Percentiles rank a stretch among this genome's conserved stretches.
Evolutionary conservation across 2,329 filamentous ascomycete species (phyloP).

Genomic region (Calonectria fujianensis): DNA sequence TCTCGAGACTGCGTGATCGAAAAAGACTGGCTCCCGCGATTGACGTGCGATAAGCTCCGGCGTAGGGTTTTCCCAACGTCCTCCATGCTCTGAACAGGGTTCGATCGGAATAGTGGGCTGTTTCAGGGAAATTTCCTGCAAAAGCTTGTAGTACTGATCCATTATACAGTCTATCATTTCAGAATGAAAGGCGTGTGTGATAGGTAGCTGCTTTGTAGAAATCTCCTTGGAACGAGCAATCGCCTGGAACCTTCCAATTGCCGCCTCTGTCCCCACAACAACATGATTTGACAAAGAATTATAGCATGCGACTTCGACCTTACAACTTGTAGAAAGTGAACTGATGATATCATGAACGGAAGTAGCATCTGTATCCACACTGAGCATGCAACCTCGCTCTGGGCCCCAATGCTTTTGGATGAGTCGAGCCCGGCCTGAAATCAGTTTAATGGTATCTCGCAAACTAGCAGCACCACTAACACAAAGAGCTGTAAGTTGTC

Average conservation of each 20-base stretch:
- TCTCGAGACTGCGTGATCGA: neutral
- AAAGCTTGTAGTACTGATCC: constrained; percentile 1
- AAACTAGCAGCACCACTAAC: neutral
- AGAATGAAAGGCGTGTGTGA: neutral
- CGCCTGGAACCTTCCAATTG: neutral
- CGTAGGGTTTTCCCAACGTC: neutral
- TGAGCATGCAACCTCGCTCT: neutral
- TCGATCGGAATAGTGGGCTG: neutral
- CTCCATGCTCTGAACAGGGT: neutral
- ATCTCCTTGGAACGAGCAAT: neutral
- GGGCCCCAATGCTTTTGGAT: neutral
- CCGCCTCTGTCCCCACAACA: neutral
- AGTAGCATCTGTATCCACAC: neutral
- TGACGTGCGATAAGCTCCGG: neutral
- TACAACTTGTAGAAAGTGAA: neutral
- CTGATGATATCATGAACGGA: neutral
- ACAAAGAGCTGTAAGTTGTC: neutral
- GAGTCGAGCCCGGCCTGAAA: neutral
- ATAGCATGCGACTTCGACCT: neutral
- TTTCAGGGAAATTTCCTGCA: neutral
- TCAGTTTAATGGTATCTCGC: neutral
- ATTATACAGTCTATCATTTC: neutral
- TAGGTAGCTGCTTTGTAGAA: neutral
- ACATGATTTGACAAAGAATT: neutral
- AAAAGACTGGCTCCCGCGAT: constrained; percentile 3